Percentiles rank a stretch among this genome's conserved stretches.
Evolutionary conservation across 345 rosid species (phyloP).

Genomic region (Eucalyptus cloeziana): DNA sequence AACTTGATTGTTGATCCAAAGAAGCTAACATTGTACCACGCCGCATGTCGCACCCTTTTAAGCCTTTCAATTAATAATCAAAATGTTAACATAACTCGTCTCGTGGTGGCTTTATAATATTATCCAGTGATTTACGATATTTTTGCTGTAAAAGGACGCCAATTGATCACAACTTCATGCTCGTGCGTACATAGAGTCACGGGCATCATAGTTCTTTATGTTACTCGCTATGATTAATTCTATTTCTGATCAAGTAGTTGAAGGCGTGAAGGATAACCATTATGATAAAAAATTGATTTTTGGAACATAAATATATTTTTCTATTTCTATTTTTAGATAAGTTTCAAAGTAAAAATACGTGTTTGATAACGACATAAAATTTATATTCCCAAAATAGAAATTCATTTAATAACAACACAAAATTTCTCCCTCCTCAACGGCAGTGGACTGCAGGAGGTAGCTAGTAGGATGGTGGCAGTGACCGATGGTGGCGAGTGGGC

Average conservation of each 20-base stretch:
- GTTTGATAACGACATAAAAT: no score
- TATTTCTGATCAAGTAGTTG: not conserved
- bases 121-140: not conserved
- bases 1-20: not conserved
- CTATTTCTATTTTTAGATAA: no score
- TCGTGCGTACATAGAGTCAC: not conserved
- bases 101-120: not conserved
- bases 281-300: rapidly evolving
- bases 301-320: no score
- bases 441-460: rapidly evolving
- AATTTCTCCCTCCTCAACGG: rapidly evolving
- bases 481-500: rapidly evolving
- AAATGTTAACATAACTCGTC: not conserved
- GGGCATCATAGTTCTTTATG: not conserved
- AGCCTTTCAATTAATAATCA: not conserved
- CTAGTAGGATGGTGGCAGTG: rapidly evolving
- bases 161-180: not conserved
- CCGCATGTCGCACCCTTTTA: not conserved
- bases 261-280: no score
- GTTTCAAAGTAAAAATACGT: no score
- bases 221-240: not conserved
- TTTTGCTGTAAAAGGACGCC: not conserved
- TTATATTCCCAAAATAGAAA: no score
- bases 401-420: no score
- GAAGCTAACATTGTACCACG: not conserved